Base-by-base conservation (phyloP, 768 basidiomycete species). In the Leccinellum albellum region DNA sequence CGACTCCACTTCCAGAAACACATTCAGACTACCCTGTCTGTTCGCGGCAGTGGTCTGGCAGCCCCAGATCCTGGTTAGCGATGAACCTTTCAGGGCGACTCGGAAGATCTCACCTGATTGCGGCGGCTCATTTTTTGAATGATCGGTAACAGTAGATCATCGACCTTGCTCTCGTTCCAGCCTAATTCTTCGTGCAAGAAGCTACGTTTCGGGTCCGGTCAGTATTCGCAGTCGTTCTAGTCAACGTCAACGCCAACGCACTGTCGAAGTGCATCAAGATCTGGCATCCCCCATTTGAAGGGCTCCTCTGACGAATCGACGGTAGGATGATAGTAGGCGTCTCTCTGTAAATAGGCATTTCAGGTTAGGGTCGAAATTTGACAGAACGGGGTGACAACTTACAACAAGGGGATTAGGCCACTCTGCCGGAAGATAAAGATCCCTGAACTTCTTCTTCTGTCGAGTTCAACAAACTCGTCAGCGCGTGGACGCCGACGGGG, bases 241-340 rank as follows among this genome's bases (percentile, higher is more conserved):
- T 28, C 6, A 4, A 62, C 61, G 24, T 21, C 53, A 50, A 62
- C 61, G 47, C 56, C 51, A 74, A 74, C 84, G 54, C 69, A 95
- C 92, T 80, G 73, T 60, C 94, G 85, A 53, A 99, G 81, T 3
- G 88, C 94, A 67, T 97, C 93, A 2, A 99, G 82, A 69, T 98
- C 97, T n/a, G 95, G 93, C 60, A 94, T 76, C 4, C 92, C 94
- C 96, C 96, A 99, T 65, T 93, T 91, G 71, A 99, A 98, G 0
- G 90, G 87, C 60, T 98, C 95, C 54, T 94, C 87, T 1, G 94
- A 96, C 37, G 84, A 82, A 68, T 98, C 94, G 7, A 96, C 89
- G 0, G 87, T 83, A 0, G 96, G 96, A 66, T 94, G 85, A 67
- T 90, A 89, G 72, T 99, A 99, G 9, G 93, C 96, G 57, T 96